Evolutionary conservation across 208 protist species (phyloP), one percentile per base, ranked within the genome.

Genomic region (Trypanosoma caninum): DNA sequence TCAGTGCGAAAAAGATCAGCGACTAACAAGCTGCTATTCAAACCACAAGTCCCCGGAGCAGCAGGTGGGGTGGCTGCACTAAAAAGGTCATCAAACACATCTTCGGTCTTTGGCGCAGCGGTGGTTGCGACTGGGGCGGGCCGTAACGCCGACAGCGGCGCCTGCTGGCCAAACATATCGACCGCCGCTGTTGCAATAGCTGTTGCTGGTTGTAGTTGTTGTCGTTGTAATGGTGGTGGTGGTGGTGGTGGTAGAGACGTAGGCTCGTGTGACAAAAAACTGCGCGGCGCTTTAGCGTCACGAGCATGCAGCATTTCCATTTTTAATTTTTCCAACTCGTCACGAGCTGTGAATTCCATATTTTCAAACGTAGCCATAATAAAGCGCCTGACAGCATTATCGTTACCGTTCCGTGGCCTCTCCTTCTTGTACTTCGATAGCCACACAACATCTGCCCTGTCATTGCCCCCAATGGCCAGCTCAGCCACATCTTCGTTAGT

Each of bases 391-490:
- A 85, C 59, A 25, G 59, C 54, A 11, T 23, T 31, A 22, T 78
- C 76, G 52, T 81, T 65, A 16, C 83, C 82, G 3, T 70, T 47
- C 25, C 20, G 58, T 2, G 87, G 87, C 38, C 61, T 64, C 18
- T 63, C 63, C 18, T 64, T 65, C 1, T 51, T 45, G 34, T 80
- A 93, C 11, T 42, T 59, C 20, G 58, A 76, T 23, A 89, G 64
- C 80, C 83, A 93, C 38, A 89, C 72, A 48, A 56, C 71, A 50
- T 40, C 50, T 11, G 82, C 87, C 20, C 74, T 61, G 31, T 87
- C 87, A 58, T 94, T 94, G 35, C 87, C 87, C 25, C 76, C 56
- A 3, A 82, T 50, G 20, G 42, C 34, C 35, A 94, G 61, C 14
- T 70, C 53, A 9, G 65, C 61, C 16, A 94, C 70, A 59, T 94